Conservation (phyloP, 805 yeast genomes). For the Schizosaccharomyces lindneri region DNA sequence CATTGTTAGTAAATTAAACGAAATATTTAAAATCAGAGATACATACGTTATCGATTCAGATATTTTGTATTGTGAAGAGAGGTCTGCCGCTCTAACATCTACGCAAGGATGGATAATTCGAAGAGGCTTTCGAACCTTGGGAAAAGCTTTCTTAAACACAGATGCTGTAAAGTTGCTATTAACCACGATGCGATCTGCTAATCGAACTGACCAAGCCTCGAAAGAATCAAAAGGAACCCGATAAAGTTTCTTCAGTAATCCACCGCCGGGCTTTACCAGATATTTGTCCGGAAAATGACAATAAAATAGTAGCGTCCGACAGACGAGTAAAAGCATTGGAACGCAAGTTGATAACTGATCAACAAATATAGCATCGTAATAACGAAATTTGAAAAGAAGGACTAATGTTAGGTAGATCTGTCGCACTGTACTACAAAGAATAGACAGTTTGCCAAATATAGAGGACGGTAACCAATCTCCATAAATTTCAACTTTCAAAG, state of each 20-base stretch:
- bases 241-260: constrained; percentile 35
- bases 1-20: neutral
- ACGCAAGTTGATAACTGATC: constrained; percentile 74
- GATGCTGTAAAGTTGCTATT: constrained; percentile 64
- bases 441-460: constrained; percentile 38
- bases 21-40: constrained; percentile 3
- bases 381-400: constrained; percentile 22
- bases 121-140: constrained; percentile 15
- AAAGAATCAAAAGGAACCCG: constrained; percentile 61
- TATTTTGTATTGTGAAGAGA: constrained; percentile 6
- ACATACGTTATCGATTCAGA: constrained; percentile 1
- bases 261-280: constrained; percentile 30
- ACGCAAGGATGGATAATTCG: constrained; percentile 63
- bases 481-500: constrained; percentile 36
- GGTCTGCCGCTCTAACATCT: constrained; percentile 15
- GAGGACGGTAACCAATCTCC: constrained; percentile 68
- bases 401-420: constrained; percentile 39
- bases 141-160: constrained; percentile 43
- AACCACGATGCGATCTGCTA: constrained; percentile 61
- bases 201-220: constrained; percentile 57
- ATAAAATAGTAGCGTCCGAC: constrained; percentile 40
- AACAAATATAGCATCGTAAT: constrained; percentile 50
- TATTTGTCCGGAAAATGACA: constrained; percentile 91
- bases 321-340: constrained; percentile 29
- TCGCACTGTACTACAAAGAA: constrained; percentile 59